phyloP scores from a whole-genome alignment of 176 grass and related monocot genomes.

The Triticum dicoccoides region DNA sequence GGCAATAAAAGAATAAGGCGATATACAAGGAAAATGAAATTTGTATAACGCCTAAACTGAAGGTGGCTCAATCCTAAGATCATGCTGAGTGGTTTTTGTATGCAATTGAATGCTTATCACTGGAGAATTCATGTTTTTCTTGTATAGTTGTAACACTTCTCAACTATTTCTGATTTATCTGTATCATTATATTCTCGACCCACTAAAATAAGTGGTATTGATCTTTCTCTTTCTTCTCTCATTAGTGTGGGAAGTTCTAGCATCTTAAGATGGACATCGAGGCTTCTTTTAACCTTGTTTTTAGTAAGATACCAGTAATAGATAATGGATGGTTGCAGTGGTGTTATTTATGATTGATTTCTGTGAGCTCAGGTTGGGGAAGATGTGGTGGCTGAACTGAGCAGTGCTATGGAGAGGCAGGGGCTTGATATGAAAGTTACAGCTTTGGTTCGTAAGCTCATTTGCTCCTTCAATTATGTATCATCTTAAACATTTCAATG shows the following conservation, averaged over 20 bases:
- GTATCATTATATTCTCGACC: background rate
- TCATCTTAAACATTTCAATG: background rate
- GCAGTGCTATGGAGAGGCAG: conserved; percentile 71
- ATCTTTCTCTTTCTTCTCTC: background rate
- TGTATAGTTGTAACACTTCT: background rate
- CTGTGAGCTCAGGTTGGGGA: conserved; percentile 63
- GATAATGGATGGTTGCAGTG: background rate
- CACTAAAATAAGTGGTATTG: background rate
- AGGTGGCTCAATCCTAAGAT: no score
- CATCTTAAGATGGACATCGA: background rate
- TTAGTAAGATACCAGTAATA: background rate
- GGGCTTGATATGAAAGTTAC: conserved; percentile 89
- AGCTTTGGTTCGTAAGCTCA: conserved; percentile 55
- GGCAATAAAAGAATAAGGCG: no score
- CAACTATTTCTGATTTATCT: background rate
- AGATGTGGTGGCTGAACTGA: conserved; percentile 88
- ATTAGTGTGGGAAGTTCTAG: background rate
- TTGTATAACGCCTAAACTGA: no score
- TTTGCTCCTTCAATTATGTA: conserved; percentile 1
- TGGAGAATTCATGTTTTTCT: background rate
- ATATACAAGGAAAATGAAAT: no score
- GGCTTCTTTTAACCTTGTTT: background rate
- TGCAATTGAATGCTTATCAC: background rate
- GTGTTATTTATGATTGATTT: conserved; percentile 26
- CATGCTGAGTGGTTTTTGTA: background rate